Percentiles rank a stretch among this genome's conserved stretches.
Evolutionary conservation across 352 stramenopile species (phyloP).

Genomic region (Blastocystis hominis): DNA sequence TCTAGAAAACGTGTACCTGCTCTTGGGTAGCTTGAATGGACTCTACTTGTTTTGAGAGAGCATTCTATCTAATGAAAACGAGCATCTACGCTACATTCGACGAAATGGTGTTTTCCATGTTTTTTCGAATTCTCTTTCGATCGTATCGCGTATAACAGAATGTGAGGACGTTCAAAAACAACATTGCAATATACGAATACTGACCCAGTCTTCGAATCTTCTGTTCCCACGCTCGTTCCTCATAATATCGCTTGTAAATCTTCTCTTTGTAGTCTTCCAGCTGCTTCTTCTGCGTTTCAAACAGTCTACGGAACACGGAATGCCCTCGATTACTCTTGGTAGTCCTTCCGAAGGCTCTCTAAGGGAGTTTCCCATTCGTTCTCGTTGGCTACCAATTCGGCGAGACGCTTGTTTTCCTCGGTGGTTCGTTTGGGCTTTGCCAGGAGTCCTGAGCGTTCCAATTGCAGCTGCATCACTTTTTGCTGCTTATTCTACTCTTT

Average conservation of each 20-base stretch:
- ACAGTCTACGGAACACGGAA: background rate
- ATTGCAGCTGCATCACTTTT: constrained; percentile 33
- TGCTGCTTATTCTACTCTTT: constrained; percentile 5
- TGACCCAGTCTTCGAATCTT: constrained; percentile 39
- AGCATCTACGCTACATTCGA: background rate
- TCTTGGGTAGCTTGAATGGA: background rate
- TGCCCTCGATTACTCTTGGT: background rate
- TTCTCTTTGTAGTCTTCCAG: constrained; percentile 47
- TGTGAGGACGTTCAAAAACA: constrained; percentile 8
- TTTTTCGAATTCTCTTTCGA: constrained; percentile 14
- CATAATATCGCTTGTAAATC: constrained; percentile 50
- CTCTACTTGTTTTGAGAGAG: background rate
- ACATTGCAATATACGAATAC: constrained; percentile 44
- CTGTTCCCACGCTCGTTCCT: constrained; percentile 43
- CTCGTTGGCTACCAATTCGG: constrained; percentile 37
- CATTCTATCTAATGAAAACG: background rate
- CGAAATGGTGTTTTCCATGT: constrained; percentile 28
- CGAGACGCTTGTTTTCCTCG: constrained; percentile 27
- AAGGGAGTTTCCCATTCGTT: constrained; percentile 37
- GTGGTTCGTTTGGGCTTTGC: constrained; percentile 19
- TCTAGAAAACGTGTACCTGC: background rate
- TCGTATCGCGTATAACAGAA: constrained; percentile 40
- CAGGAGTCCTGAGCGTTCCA: constrained; percentile 27
- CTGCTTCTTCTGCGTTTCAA: constrained; percentile 35
- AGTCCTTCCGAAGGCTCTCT: constrained; percentile 16